Evolutionary conservation across 768 basidiomycete genomes (phyloP).

Genomic region (Paxillus rubicundulus): DNA sequence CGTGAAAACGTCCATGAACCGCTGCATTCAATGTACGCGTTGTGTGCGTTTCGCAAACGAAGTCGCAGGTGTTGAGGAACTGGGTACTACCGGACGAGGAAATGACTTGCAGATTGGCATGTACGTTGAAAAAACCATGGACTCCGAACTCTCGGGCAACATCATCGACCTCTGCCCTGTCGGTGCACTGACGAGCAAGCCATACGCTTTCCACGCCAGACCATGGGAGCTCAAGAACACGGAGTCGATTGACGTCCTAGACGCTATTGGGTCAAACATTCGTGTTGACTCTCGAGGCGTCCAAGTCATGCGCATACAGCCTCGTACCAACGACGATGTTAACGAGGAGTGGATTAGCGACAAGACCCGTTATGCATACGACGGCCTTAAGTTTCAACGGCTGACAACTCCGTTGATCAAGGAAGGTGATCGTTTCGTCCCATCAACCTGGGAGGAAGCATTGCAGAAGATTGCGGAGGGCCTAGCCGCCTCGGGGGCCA

Average conservation of each 20-base stretch:
- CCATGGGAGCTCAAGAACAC: slow-evolving; percentile 99
- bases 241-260: slow-evolving; percentile 92
- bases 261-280: slow-evolving; percentile 96
- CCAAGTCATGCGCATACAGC: slow-evolving; percentile 96
- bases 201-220: slow-evolving; percentile 95
- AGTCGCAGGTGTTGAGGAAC: slow-evolving; percentile 96
- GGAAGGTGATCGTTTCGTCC: slow-evolving; percentile 88
- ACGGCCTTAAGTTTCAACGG: slow-evolving; percentile 93
- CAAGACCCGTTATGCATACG: slow-evolving; percentile 96
- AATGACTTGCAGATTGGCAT: slow-evolving; percentile 99
- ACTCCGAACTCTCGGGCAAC: slow-evolving; percentile 97
- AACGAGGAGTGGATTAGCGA: slow-evolving; percentile 99
- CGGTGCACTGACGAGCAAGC: slow-evolving; percentile 96
- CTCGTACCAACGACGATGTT: slow-evolving; percentile 93
- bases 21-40: slow-evolving; percentile 99
- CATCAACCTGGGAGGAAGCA: slow-evolving; percentile 90
- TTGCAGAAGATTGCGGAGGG: slow-evolving; percentile 77
- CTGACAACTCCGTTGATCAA: slow-evolving; percentile 90
- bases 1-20: slow-evolving; percentile 98
- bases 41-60: slow-evolving; percentile 99
- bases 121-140: slow-evolving; percentile 96
- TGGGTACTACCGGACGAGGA: slow-evolving; percentile 95
- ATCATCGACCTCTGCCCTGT: slow-evolving; percentile 97
- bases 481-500: slow-evolving; percentile 73
- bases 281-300: slow-evolving; percentile 93